Evolutionary conservation across 257 asterid species (phyloP), one percentile per base, ranked within the genome.

Genomic region (Orobanche coerulescens): DNA sequence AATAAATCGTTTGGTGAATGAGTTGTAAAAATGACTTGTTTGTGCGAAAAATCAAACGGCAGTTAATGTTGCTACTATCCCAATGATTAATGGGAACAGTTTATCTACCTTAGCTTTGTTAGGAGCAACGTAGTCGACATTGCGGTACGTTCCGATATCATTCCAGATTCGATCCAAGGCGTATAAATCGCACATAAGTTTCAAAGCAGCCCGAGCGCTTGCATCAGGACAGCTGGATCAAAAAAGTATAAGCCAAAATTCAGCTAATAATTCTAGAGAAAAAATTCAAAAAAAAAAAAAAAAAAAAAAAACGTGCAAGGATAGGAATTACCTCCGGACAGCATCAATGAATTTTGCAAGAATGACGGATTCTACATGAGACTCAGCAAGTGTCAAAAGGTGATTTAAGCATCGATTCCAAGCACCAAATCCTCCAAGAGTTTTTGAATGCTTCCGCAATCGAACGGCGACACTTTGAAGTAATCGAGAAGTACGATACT

Each of bases 341-440:
- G 95, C 95, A 60, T 82, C 95, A 26, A 93, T 89, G 80, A 93
- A 89, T 62, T 72, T 89, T 16, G 78, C 95, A 5, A 93, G 95
- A 65, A 89, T 76, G 49, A 93, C 90, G 1, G 97, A 24, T 79
- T 93, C 98, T 33, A 93, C 79, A 74, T 93, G 98, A 14, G 98
- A 93, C 67, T 88, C 98, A 2, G 98, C 97, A 42, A 93, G 96
- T 2, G 95, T 93, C 86, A 89, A 62, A 42, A 93, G 89, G 70
- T 93, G 98, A 78, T 93, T 93, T 55, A 93, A 75, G 62, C 98
- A 93, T 81, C 98, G 84, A 79, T 93, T 93, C 97, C 98, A 93
- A 33, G 96, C 97, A 68, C 98, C 98, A 73, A 93, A 93, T 69
- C 88, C 63, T 49, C 97, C 97, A 15, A 86, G 94, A 46, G 80